phyloP scores from a whole-genome alignment of 1,284 basidiomycete genomes.

The Papiliotrema laurentii region DNA sequence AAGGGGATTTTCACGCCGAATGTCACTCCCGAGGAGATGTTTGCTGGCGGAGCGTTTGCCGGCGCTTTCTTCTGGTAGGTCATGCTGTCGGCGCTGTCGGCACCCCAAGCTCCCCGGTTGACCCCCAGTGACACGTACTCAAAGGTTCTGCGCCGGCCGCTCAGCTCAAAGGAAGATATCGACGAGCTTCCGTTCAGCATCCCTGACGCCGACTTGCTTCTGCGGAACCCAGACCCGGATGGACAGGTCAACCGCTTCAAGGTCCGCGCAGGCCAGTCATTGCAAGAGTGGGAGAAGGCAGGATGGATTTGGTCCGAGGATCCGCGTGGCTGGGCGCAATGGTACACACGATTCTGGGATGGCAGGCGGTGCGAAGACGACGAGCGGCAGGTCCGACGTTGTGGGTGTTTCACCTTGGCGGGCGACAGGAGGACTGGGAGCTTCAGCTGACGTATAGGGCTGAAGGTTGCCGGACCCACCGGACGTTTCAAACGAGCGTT shows the following conservation, averaged over 20 bases:
- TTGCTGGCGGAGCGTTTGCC: constrained; percentile 49
- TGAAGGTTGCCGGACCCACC: constrained; percentile 50
- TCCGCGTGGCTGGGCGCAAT: constrained; percentile 52
- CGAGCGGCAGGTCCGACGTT: constrained; percentile 49
- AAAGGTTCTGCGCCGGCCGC: constrained; percentile 18
- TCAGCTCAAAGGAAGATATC: constrained; percentile 20
- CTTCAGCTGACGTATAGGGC: constrained; percentile 29
- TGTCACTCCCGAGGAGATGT: constrained; percentile 51
- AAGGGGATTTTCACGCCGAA: constrained; percentile 48
- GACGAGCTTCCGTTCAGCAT: constrained; percentile 21
- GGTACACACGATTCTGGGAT: constrained; percentile 51
- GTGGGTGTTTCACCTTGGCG: constrained; percentile 24
- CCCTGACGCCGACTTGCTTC: constrained; percentile 3
- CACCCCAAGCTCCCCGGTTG: background rate
- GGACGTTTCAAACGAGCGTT: constrained; percentile 49
- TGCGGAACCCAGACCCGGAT: constrained; percentile 34
- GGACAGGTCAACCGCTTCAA: constrained; percentile 46
- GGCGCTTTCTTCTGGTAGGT: constrained; percentile 48
- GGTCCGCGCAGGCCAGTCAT: constrained; percentile 49
- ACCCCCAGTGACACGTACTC: constrained; percentile 33
- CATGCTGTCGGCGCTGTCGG: background rate
- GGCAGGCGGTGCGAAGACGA: constrained; percentile 50
- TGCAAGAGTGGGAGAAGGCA: constrained; percentile 51
- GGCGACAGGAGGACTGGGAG: background rate
- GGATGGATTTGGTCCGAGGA: constrained; percentile 51